Conservation (phyloP, 306 rosid species). For the Sesbania bispinosa region DNA sequence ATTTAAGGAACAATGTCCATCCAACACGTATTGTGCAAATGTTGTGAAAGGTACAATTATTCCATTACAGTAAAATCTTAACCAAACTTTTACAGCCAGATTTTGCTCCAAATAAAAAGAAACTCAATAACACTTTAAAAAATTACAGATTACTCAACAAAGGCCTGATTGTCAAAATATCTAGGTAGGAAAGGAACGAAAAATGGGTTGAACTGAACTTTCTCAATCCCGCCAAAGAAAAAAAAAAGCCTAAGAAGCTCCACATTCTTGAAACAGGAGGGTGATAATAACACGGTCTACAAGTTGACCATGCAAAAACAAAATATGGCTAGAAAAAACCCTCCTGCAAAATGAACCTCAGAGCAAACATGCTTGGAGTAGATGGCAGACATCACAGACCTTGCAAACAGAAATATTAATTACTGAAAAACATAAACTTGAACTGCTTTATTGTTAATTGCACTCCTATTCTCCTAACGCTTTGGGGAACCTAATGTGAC, state of each 20-base stretch:
- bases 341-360: constrained; percentile 50
- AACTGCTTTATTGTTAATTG: constrained; percentile 14
- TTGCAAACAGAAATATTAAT: constrained; percentile 26
- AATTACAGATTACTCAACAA: constrained; percentile 32
- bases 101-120: too few relatives aligned
- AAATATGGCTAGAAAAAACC: constrained; percentile 35
- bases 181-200: constrained; percentile 16
- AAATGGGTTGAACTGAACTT: constrained; percentile 27
- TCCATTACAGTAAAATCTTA: too few relatives aligned
- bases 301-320: constrained; percentile 51
- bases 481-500: neutral
- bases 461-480: constrained; percentile 29
- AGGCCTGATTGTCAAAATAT: constrained; percentile 33
- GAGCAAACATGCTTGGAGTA: constrained; percentile 41
- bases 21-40: too few relatives aligned
- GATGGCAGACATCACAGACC: constrained; percentile 43
- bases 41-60: too few relatives aligned
- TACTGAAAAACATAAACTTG: constrained; percentile 23
- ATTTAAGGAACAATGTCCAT: too few relatives aligned
- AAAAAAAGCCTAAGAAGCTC: constrained; percentile 37
- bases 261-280: constrained; percentile 38
- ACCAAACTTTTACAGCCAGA: too few relatives aligned
- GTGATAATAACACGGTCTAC: constrained; percentile 45
- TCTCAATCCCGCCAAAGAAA: constrained; percentile 35
- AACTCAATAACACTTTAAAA: neutral